phyloP scores from a whole-genome alignment of 306 rosid species.

The Prunus kanzakura region DNA sequence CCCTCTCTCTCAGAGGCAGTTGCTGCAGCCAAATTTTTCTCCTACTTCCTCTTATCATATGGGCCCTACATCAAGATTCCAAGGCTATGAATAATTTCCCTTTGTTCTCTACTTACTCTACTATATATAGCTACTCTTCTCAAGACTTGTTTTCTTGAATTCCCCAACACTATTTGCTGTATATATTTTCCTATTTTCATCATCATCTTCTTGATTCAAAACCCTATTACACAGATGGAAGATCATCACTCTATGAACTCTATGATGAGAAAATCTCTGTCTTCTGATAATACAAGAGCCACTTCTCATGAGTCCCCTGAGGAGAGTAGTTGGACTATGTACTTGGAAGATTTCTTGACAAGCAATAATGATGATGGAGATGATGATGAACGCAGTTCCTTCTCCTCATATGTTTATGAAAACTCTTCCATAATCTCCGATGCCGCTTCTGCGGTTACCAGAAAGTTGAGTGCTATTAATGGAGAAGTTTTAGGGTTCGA shows the following conservation, averaged over 20 bases:
- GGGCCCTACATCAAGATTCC: slow-evolving; percentile 41
- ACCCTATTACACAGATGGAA: slow-evolving; percentile 6
- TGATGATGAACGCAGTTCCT: slow-evolving; percentile 3
- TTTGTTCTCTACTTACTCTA: neutral
- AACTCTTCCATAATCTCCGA: slow-evolving; percentile 37
- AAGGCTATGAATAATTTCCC: slow-evolving; percentile 9
- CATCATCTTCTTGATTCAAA: neutral
- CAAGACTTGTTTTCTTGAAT: neutral
- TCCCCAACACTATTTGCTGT: neutral
- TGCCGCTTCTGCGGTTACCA: slow-evolving; percentile 40
- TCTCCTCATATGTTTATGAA: slow-evolving; percentile 24
- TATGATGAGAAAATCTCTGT: slow-evolving; percentile 22
- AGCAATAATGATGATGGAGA: neutral
- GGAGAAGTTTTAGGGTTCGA: slow-evolving; percentile 15
- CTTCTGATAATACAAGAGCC: slow-evolving; percentile 22
- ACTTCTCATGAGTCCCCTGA: slow-evolving; percentile 32
- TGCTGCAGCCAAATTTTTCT: slow-evolving; percentile 21
- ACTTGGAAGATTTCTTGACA: slow-evolving; percentile 65
- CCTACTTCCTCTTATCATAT: slow-evolving; percentile 14
- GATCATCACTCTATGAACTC: slow-evolving; percentile 31
- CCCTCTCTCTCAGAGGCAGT: slow-evolving; percentile 19
- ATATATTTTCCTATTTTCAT: slow-evolving; percentile 11
- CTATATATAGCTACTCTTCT: slow-evolving; percentile 1
- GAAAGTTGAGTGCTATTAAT: slow-evolving; percentile 9
- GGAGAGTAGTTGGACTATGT: slow-evolving; percentile 86